Percentiles rank a stretch among this genome's conserved stretches.
These are phyloP conservation scores for Balansia obtecta DNA, from an alignment of 2,329 filamentous ascomycete species.

Conservation along the genomic window DNA sequence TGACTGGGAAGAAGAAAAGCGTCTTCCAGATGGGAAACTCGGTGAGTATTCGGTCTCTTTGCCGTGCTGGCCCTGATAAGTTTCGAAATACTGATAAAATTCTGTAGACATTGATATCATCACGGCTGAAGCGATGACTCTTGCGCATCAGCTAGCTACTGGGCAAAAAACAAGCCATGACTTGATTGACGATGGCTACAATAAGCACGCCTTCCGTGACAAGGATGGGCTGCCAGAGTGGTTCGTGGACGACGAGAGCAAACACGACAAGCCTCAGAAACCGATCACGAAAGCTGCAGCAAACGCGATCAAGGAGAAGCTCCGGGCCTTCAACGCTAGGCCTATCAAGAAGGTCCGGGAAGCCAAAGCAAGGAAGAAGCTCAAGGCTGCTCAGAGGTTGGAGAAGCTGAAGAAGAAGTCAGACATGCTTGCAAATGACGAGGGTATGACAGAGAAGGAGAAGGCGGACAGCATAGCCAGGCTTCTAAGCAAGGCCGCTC, in stretches of 20 bases:
- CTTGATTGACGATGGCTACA: constrained; percentile 82
- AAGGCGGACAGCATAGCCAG: constrained; percentile 77
- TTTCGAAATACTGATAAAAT: constrained; percentile 10
- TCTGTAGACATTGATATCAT: constrained; percentile 82
- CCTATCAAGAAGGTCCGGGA: constrained; percentile 99
- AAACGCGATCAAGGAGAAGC: constrained; percentile 85
- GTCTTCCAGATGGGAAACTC: constrained; percentile 48
- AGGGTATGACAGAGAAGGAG: constrained; percentile 89
- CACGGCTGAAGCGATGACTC: constrained; percentile 97
- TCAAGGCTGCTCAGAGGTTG: constrained; percentile 78
- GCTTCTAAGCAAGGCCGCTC: constrained; percentile 68
- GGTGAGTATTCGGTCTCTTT: constrained; percentile 27
- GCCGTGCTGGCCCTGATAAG: not conserved
- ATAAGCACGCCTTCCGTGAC: constrained; percentile 84
- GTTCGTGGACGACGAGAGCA: constrained; percentile 88
- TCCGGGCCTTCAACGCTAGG: constrained; percentile 81
- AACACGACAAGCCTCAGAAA: constrained; percentile 71
- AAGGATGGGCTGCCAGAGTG: constrained; percentile 87
- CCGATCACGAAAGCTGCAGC: constrained; percentile 90
- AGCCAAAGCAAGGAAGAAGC: constrained; percentile 92
- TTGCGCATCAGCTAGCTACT: constrained; percentile 82
- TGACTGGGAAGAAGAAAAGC: constrained; percentile 55
- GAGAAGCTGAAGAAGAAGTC: constrained; percentile 97
- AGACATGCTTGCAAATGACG: constrained; percentile 77
- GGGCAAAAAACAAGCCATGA: constrained; percentile 71